Evolutionary conservation across 2,329 filamentous ascomycete genomes (phyloP).

Genomic region (Pezicula carpinea): DNA sequence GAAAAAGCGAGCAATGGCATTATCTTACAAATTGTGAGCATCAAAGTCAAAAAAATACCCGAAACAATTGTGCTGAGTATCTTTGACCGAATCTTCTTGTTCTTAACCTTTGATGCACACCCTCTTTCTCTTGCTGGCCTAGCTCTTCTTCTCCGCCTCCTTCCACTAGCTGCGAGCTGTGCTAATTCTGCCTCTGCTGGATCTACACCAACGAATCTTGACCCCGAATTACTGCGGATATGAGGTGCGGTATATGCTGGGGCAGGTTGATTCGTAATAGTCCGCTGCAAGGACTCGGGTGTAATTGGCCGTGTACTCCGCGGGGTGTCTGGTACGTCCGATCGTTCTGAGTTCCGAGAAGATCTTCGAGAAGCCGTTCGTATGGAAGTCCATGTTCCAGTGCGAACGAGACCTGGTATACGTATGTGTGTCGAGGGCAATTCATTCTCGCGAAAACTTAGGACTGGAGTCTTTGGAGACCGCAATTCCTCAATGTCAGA

Average conservation of each 20-base stretch:
- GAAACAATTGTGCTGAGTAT: slow-evolving; percentile 61
- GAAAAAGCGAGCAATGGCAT: slow-evolving; percentile 25
- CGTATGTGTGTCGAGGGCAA: slow-evolving; percentile 38
- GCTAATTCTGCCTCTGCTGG: slow-evolving; percentile 45
- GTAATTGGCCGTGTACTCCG: slow-evolving; percentile 14
- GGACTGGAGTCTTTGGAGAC: slow-evolving; percentile 44
- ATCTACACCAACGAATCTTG: slow-evolving; percentile 37
- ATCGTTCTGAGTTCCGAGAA: slow-evolving; percentile 4
- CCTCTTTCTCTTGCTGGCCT: slow-evolving; percentile 17
- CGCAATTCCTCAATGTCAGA: slow-evolving; percentile 27
- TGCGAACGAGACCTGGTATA: slow-evolving; percentile 36
- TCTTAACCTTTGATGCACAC: slow-evolving; percentile 48
- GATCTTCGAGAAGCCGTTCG: slow-evolving; percentile 24
- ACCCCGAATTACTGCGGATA: slow-evolving; percentile 11
- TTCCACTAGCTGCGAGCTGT: slow-evolving; percentile 38
- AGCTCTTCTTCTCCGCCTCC: slow-evolving; percentile 32
- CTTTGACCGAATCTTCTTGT: slow-evolving; percentile 47
- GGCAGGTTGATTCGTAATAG: slow-evolving; percentile 5
- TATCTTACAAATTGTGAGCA: slow-evolving; percentile 61
- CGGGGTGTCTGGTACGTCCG: slow-evolving; percentile 10
- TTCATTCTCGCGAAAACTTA: slow-evolving; percentile 32
- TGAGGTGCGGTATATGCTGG: slow-evolving; percentile 11
- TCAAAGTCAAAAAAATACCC: slow-evolving; percentile 32
- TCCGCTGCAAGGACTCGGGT: slow-evolving; percentile 8
- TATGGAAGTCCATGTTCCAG: slow-evolving; percentile 33